Evolutionary conservation across 139 green algal species (phyloP).

Genomic region (Tetradesmus obliquus): DNA sequence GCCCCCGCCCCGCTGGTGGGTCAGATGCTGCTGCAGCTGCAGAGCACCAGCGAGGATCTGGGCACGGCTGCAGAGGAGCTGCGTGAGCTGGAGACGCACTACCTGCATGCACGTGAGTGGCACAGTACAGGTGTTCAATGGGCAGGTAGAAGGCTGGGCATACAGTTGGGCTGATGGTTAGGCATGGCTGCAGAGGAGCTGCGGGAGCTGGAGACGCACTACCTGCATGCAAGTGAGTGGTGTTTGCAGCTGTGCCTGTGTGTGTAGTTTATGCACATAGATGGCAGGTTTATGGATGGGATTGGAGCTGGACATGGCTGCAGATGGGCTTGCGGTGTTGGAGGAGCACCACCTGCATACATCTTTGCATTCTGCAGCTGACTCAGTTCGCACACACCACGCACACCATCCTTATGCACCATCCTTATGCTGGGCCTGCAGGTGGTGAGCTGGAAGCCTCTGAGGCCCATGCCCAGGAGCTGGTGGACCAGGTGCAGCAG

Average conservation of each 20-base stretch:
- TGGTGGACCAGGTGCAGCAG: conserved; percentile 12
- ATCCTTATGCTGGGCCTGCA: too few relatives aligned
- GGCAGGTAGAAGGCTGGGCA: too few relatives aligned
- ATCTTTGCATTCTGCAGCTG: too few relatives aligned
- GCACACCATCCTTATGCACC: too few relatives aligned
- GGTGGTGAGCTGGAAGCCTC: conserved; percentile 2
- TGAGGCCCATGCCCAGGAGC: not conserved
- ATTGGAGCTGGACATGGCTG: conserved; percentile 28
- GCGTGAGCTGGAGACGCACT: conserved; percentile 3
- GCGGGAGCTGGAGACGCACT: too few relatives aligned
- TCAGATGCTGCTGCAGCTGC: conserved; percentile 24
- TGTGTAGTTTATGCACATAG: too few relatives aligned
- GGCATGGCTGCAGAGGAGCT: too few relatives aligned
- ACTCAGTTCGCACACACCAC: too few relatives aligned
- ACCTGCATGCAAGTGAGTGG: too few relatives aligned
- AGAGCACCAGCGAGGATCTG: not conserved
- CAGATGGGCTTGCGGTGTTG: not conserved
- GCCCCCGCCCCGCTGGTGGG: not conserved
- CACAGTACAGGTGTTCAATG: not conserved
- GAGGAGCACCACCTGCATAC: not conserved
- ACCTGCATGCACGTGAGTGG: conserved; percentile 19
- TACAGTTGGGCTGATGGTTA: too few relatives aligned
- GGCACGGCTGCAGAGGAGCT: conserved; percentile 13
- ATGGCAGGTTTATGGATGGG: too few relatives aligned
- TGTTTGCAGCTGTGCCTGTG: too few relatives aligned